Evolutionary conservation across 192 early-diverging fungal genomes (phyloP), one percentile per base, ranked within the genome.

Genomic region (Neocallimastix lanati): DNA sequence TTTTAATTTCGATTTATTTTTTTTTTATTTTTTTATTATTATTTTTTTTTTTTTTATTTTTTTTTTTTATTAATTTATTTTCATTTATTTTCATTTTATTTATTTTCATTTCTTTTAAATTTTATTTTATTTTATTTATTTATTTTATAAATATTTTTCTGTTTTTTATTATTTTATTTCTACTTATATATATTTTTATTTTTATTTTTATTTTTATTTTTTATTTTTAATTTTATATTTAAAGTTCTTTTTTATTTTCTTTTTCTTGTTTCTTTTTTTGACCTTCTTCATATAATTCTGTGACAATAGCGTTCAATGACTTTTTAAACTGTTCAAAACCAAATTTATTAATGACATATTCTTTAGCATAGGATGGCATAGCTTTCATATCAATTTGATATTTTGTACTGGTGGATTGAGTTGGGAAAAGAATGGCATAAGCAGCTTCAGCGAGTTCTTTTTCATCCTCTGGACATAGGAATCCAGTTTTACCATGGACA

Each of bases 401-500:
- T 21, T 50, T 50, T 13, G 14, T 21, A 50, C 18, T 50, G 4
- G 40, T 50, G 1, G 40, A 50, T 50, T 50, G 5, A 16, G 5
- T 21, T 50, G 40, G 40, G 13, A 21, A 50, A 21, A 50, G 40
- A 21, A 50, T 50, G 6, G 40, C 40, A 50, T 50, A 50, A 21
- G 40, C 14, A 13, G 90, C 91, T 21, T 80, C 82, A 6, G 93
- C 89, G 89, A 95, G 96, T 78, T 81, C 85, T 5, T 86, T 81
- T 0, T 89, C 82, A 5, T 84, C 82, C 0, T 92, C 84, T 67
- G 86, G 81, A 77, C 95, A 88, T 80, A 98, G 82, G 36, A 90
- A 92, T 16, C 96, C 96, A 0, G 96, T 96, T 28, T 83, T 83
- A 0, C 85, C 88, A 78, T 96, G 83, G 35, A 85, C 80, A 12